Base-by-base conservation (phyloP, 2,329 filamentous ascomycete genomes). In the Penicillium sp. region DNA sequence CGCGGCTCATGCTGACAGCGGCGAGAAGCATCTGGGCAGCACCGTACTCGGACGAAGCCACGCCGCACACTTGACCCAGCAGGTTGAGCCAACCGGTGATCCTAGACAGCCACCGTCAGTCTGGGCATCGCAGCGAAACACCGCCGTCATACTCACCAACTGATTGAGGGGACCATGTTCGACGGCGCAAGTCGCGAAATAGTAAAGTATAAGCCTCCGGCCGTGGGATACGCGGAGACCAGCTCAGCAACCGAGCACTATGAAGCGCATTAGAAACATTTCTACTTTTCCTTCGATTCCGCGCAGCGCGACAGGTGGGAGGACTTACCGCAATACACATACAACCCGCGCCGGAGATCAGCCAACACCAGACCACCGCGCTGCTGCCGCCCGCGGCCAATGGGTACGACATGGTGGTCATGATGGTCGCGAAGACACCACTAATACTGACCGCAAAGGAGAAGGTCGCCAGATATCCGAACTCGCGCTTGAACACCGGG, bases 361-460 rank as follows among this genome's bases (percentile, higher is more conserved):
- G 54, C 77, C 77, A 80, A 57, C 72, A 78, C 77, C 77, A 80
- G 4, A 80, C 69, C 6, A 69, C 75, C 5, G 75, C 69, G 16
- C 76, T 71, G 23, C 73, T 67, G 35, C 77, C 77, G 36, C 77
- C 77, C 10, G 76, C 75, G 29, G 64, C 60, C 17, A 80, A 65
- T 2, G 77, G 76, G 51, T 74, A 78, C 9, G 65, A 66, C 52
- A 78, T 76, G 20, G 77, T 80, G 3, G 77, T 78, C 50, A 74
- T 72, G 43, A 76, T 70, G 7, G 75, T 78, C 18, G 75, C 69
- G 53, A 77, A 79, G 14, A 79, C 67, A 29, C 76, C 77, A 33
- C 68, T 73, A 50, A 80, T 77, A 51, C 70, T 74, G 53, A 80
- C 73, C 35, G 78, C 78, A 53, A 80, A 81, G 37, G 76, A 80